Conservation (phyloP, 805 yeast species). For the Yarrowia sp. region DNA sequence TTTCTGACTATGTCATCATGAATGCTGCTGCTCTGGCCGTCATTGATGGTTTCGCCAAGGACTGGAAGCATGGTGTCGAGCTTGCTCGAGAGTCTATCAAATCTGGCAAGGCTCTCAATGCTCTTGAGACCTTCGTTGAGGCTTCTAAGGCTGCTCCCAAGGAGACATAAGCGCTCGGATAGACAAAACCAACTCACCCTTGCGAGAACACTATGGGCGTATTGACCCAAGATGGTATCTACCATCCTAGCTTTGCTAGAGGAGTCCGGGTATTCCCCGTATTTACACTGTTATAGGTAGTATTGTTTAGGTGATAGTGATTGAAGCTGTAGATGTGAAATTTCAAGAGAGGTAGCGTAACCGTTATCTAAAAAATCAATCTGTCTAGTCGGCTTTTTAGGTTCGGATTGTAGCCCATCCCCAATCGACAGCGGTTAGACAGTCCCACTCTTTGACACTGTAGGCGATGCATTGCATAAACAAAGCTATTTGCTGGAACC, state of each 20-base stretch:
- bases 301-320: not conserved
- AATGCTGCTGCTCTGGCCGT: constrained; percentile 86
- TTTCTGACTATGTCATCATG: constrained; percentile 84
- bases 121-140: constrained; percentile 54
- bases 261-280: constrained; percentile 24
- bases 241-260: constrained; percentile 23
- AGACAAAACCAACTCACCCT: not conserved
- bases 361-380: not conserved
- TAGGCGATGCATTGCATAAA: constrained; percentile 2
- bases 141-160: constrained; percentile 32
- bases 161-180: not conserved
- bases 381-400: not conserved
- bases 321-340: not conserved
- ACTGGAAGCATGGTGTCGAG: constrained; percentile 76
- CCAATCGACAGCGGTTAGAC: not conserved
- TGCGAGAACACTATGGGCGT: constrained; percentile 3
- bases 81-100: constrained; percentile 66
- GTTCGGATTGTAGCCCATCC: not conserved
- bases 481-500: not conserved
- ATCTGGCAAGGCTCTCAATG: constrained; percentile 61
- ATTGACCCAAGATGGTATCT: not conserved
- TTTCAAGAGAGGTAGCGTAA: not conserved
- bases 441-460: not conserved
- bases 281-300: constrained; percentile 12
- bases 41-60: constrained; percentile 60